Percentiles rank a stretch among this genome's conserved stretches.
phyloP scores from a whole-genome alignment of 2,329 filamentous ascomycete species.

The Alternaria sp. region DNA sequence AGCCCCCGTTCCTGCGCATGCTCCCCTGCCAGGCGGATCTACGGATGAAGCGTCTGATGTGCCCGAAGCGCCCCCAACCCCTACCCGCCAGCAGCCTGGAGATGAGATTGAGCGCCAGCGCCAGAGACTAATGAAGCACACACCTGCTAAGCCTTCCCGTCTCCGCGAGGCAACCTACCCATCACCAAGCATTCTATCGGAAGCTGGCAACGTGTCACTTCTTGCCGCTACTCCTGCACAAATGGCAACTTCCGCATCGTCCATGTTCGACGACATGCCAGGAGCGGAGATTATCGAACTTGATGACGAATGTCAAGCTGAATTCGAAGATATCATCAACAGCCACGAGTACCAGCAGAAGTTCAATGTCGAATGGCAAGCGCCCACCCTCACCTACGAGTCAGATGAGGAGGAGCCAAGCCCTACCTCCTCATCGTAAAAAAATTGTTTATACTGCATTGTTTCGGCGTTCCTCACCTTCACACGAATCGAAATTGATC shows the following conservation, averaged over 20 bases:
- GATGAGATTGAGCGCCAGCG: constrained; percentile 39
- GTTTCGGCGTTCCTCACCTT: not conserved
- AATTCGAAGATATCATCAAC: constrained; percentile 12
- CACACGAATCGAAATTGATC: not conserved
- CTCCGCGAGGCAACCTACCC: constrained; percentile 43
- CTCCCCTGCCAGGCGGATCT: constrained; percentile 32
- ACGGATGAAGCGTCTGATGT: constrained; percentile 1
- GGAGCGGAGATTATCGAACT: constrained; percentile 24
- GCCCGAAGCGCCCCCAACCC: not conserved
- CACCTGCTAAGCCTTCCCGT: constrained; percentile 42
- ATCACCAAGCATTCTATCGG: constrained; percentile 38
- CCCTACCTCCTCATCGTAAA: constrained; percentile 7
- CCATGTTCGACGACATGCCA: constrained; percentile 30
- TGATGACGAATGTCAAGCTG: constrained; percentile 21
- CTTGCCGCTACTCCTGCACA: constrained; percentile 26
- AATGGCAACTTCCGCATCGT: not conserved
- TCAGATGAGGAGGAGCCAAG: constrained; percentile 34
- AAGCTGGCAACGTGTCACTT: constrained; percentile 31
- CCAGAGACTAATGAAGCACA: constrained; percentile 40
- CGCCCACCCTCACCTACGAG: constrained; percentile 24
- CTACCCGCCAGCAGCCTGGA: constrained; percentile 15
- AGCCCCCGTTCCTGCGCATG: constrained; percentile 43
- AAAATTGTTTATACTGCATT: constrained; percentile 1
- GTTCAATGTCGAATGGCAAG: constrained; percentile 21
- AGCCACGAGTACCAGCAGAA: constrained; percentile 17